Evolutionary conservation across 805 yeast genomes (phyloP).

Genomic region (Saccharomycopsis lassenensis): DNA sequence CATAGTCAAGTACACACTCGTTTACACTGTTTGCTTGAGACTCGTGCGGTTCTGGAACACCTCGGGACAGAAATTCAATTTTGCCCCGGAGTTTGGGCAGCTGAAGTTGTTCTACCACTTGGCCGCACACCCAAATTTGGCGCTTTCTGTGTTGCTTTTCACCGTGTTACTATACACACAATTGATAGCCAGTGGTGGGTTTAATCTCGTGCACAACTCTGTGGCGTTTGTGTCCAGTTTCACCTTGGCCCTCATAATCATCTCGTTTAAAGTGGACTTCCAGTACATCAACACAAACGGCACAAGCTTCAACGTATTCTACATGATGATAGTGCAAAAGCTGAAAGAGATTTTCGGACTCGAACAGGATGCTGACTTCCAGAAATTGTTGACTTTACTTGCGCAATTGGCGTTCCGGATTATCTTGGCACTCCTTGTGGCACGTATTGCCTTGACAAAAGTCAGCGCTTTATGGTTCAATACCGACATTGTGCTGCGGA

Average conservation of each 20-base stretch:
- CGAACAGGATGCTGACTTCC: constrained; percentile 21
- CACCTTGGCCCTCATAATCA: constrained; percentile 20
- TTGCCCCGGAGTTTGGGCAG: constrained; percentile 21
- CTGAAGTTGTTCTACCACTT: constrained; percentile 11
- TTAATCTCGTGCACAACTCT: constrained; percentile 23
- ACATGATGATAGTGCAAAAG: constrained; percentile 7
- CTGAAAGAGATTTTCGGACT: not conserved
- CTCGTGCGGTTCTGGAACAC: constrained; percentile 74
- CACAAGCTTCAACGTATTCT: constrained; percentile 10
- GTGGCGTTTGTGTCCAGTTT: constrained; percentile 37
- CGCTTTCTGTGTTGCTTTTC: constrained; percentile 5
- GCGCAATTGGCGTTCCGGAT: constrained; percentile 28
- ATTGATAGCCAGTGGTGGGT: constrained; percentile 24
- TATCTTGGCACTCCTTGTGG: constrained; percentile 24
- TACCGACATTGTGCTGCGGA: constrained; percentile 3
- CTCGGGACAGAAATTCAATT: constrained; percentile 72
- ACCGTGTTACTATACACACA: constrained; percentile 6
- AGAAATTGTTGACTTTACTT: constrained; percentile 25
- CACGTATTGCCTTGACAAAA: constrained; percentile 23
- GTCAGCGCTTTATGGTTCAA: constrained; percentile 9
- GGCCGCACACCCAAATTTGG: constrained; percentile 1
- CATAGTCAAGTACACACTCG: too few relatives aligned
- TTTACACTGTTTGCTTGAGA: too few relatives aligned
- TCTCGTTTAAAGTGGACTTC: constrained; percentile 15
- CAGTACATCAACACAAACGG: constrained; percentile 16